A percentile compares a stretch with the other conserved stretches of the same genome.
Conservation (phyloP, 2,329 filamentous ascomycete genomes). For the Kalmusia sp. region DNA sequence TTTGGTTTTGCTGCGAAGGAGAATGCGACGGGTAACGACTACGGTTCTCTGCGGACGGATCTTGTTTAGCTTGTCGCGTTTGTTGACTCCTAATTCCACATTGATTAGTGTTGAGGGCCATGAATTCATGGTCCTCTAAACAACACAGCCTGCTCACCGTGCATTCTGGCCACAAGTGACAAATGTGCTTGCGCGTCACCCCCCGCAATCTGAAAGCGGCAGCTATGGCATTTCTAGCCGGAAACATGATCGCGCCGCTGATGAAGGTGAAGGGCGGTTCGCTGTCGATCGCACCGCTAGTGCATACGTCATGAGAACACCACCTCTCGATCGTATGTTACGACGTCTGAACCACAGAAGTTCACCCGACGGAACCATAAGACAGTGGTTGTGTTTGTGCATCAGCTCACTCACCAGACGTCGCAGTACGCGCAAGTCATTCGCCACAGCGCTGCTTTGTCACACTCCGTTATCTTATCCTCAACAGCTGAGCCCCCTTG, state of each 20-base stretch:
- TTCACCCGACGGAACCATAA: background rate
- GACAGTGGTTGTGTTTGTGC: background rate
- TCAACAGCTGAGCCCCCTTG: constrained; percentile 13
- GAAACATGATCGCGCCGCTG: background rate
- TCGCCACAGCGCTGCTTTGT: constrained; percentile 1
- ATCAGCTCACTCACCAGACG: background rate
- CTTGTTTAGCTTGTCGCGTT: constrained; percentile 13
- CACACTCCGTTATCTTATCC: constrained; percentile 2
- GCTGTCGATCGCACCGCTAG: background rate
- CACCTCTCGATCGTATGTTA: background rate
- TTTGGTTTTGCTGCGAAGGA: constrained; percentile 14
- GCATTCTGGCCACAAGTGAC: background rate
- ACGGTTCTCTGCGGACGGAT: constrained; percentile 4
- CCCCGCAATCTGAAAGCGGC: constrained; percentile 1
- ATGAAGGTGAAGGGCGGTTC: background rate
- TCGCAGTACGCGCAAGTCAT: constrained; percentile 1
- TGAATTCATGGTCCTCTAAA: constrained; percentile 44
- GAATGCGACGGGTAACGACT: constrained; percentile 6
- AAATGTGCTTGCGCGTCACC: constrained; percentile 11
- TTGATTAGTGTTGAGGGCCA: constrained; percentile 22
- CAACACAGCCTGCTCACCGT: constrained; percentile 2
- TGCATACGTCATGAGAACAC: constrained; percentile 4
- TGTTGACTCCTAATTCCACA: constrained; percentile 2
- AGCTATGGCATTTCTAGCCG: background rate
- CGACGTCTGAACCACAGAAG: background rate